Conservation (phyloP, 2,329 filamentous ascomycete genomes). For the Colletotrichum plurivorum region DNA sequence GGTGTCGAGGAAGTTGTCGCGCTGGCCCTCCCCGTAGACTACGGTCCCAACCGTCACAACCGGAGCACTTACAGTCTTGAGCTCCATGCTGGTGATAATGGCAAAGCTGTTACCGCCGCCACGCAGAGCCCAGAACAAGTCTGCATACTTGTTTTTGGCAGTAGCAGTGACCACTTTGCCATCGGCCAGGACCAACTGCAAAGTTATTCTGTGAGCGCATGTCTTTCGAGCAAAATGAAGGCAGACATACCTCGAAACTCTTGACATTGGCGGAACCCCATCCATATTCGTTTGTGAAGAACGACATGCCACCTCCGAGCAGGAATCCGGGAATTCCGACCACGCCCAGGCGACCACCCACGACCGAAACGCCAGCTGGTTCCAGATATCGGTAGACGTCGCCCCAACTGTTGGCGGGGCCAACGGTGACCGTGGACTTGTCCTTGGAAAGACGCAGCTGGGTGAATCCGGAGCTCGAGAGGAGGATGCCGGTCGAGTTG, state of each 20-base stretch:
- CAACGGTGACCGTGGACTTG: slow-evolving; percentile 49
- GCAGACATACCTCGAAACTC: slow-evolving; percentile 52
- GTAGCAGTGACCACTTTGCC: slow-evolving; percentile 61
- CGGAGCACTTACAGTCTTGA: slow-evolving; percentile 38
- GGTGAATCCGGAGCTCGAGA: slow-evolving; percentile 16
- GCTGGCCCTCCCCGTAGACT: not conserved
- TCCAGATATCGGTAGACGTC: slow-evolving; percentile 55
- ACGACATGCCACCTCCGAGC: slow-evolving; percentile 51
- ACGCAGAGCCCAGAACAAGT: slow-evolving; percentile 61
- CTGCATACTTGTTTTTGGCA: slow-evolving; percentile 46
- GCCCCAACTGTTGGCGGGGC: slow-evolving; percentile 54
- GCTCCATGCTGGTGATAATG: slow-evolving; percentile 48
- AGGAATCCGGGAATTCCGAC: slow-evolving; percentile 57
- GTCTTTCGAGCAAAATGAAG: not conserved
- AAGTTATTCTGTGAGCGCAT: not conserved
- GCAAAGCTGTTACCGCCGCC: slow-evolving; percentile 58
- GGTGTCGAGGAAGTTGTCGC: slow-evolving; percentile 4
- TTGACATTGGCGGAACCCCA: slow-evolving; percentile 46
- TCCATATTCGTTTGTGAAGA: slow-evolving; percentile 45
- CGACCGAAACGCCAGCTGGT: slow-evolving; percentile 48
- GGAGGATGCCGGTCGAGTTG: slow-evolving; percentile 23
- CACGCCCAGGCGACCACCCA: slow-evolving; percentile 53
- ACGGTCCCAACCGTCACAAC: not conserved
- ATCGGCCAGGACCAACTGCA: slow-evolving; percentile 61
- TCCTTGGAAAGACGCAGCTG: slow-evolving; percentile 41